Conservation (phyloP, 2,329 filamentous ascomycete species). For the Talaromyces sp. region DNA sequence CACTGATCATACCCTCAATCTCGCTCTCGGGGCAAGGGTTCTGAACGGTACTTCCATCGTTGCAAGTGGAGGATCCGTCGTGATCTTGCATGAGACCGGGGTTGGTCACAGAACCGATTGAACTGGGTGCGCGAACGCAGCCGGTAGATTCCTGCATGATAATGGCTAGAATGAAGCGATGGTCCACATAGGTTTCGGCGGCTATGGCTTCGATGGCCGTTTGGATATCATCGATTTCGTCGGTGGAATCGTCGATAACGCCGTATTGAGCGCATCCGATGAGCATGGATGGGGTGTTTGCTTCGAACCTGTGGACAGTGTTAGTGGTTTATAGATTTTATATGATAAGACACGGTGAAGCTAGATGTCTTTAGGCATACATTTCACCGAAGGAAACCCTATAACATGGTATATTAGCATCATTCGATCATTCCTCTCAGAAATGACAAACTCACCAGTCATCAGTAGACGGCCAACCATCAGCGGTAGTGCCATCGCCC, state of each 20-base stretch:
- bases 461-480: constrained; percentile 22
- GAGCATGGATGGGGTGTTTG: constrained; percentile 15
- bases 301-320: constrained; percentile 2
- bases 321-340: not conserved
- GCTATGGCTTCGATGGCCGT: constrained; percentile 32
- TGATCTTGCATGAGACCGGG: constrained; percentile 39
- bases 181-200: constrained; percentile 27
- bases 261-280: constrained; percentile 7
- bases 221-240: constrained; percentile 26
- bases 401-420: not conserved
- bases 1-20: constrained; percentile 40
- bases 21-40: constrained; percentile 25
- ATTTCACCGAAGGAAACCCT: constrained; percentile 22
- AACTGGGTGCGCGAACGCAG: constrained; percentile 27
- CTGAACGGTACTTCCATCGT: constrained; percentile 24
- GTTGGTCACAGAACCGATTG: constrained; percentile 20
- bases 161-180: constrained; percentile 33
- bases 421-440: not conserved
- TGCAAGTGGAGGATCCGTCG: constrained; percentile 39
- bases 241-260: constrained; percentile 20
- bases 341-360: not conserved
- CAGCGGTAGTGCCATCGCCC: constrained; percentile 21
- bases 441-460: constrained; percentile 18
- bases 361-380: not conserved
- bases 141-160: constrained; percentile 33